phyloP scores from a whole-genome alignment of 768 basidiomycete genomes.

The Mycena albidolilacea region DNA sequence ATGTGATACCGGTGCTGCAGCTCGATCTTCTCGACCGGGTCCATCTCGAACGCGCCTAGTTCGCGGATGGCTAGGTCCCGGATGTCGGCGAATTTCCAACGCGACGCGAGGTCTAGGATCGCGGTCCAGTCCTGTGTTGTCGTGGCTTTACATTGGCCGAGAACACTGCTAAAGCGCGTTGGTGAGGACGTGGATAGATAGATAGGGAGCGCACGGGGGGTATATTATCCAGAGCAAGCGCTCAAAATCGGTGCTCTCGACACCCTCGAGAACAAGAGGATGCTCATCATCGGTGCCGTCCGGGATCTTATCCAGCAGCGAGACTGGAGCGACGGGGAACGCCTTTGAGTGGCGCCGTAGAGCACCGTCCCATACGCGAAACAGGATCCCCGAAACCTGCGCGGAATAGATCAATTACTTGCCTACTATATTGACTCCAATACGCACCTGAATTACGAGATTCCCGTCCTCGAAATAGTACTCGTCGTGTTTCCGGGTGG shows the following conservation, averaged over 20 bases:
- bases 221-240: slow-evolving; percentile 52
- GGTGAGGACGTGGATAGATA: neutral
- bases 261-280: slow-evolving; percentile 46
- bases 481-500: slow-evolving; percentile 28
- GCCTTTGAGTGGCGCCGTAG: slow-evolving; percentile 35
- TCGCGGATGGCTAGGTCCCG: slow-evolving; percentile 48
- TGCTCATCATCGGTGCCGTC: slow-evolving; percentile 45
- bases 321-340: slow-evolving; percentile 25
- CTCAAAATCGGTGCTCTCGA: slow-evolving; percentile 51
- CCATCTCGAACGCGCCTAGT: slow-evolving; percentile 48
- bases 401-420: neutral
- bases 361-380: slow-evolving; percentile 38
- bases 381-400: slow-evolving; percentile 33
- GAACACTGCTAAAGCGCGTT: slow-evolving; percentile 32
- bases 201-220: slow-evolving; percentile 41
- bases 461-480: slow-evolving; percentile 41
- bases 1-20: slow-evolving; percentile 57
- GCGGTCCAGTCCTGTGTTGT: slow-evolving; percentile 51
- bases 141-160: slow-evolving; percentile 44
- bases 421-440: too few species aligned
- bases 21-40: slow-evolving; percentile 59
- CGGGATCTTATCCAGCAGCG: slow-evolving; percentile 29
- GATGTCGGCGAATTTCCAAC: slow-evolving; percentile 46
- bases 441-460: slow-evolving; percentile 32
- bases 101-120: slow-evolving; percentile 49